Conservation (phyloP, 345 rosid genomes). For the Salix koriyanagi region DNA sequence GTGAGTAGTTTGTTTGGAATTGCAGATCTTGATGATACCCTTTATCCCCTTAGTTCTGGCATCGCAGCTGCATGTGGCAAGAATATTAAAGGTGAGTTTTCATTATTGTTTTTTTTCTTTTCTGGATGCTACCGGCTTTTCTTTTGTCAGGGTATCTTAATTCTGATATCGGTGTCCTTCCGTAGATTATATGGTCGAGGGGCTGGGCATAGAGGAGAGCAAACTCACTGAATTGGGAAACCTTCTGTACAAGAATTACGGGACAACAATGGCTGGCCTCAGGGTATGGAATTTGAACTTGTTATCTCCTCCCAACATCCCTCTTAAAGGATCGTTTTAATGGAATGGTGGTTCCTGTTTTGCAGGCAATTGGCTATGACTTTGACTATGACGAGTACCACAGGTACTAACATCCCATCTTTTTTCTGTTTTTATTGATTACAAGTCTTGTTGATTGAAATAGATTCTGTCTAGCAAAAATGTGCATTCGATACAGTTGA, state of each 20-base stretch:
- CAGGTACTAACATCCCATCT: conserved; percentile 38
- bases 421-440: no score
- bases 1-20: background rate
- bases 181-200: conserved; percentile 81
- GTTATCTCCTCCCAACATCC: background rate
- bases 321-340: background rate
- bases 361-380: conserved; percentile 89
- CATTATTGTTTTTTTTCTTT: background rate
- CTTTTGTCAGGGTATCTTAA: background rate
- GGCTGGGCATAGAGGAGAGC: conserved; percentile 63
- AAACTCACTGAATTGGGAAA: conserved; percentile 62
- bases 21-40: conserved; percentile 35
- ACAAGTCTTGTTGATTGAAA: background rate
- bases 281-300: conserved; percentile 44
- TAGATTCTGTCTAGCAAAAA: no score
- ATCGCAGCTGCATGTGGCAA: conserved; percentile 27
- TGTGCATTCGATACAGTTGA: background rate
- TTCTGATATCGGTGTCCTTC: background rate
- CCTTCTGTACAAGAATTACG: conserved; percentile 78
- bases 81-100: conserved; percentile 24
- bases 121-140: background rate
- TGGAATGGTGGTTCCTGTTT: conserved; percentile 1
- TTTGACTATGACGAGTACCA: conserved; percentile 94
- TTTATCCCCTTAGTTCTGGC: conserved; percentile 28
- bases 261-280: conserved; percentile 99